phyloP scores from a whole-genome alignment of 371 early-diverging fungal species.

The Syncephalastrum contaminatum region DNA sequence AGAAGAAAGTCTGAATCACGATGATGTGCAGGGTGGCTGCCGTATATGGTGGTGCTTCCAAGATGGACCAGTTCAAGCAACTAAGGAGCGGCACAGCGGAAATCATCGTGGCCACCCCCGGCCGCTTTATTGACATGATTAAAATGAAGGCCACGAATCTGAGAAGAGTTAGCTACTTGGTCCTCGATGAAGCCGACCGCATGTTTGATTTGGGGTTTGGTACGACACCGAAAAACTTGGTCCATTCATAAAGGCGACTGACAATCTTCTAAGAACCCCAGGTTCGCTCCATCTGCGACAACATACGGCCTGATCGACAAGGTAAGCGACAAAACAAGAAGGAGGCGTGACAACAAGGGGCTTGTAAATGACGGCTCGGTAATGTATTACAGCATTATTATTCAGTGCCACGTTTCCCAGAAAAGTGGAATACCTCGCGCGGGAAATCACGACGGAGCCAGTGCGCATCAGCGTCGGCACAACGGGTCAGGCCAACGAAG shows the following conservation, averaged over 20 bases:
- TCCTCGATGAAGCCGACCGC: slow-evolving; percentile 95
- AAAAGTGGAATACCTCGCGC: slow-evolving; percentile 90
- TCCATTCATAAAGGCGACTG: slow-evolving; percentile 12
- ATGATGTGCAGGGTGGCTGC: slow-evolving; percentile 53
- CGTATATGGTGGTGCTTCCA: slow-evolving; percentile 92
- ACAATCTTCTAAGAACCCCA: slow-evolving; percentile 74
- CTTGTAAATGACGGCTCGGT: slow-evolving; percentile 12
- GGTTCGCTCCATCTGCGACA: slow-evolving; percentile 92
- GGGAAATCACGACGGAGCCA: slow-evolving; percentile 88
- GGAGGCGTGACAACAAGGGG: background rate
- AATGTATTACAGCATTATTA: slow-evolving; percentile 71
- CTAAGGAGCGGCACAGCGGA: slow-evolving; percentile 81
- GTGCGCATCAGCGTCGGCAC: slow-evolving; percentile 83
- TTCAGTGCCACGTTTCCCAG: slow-evolving; percentile 99
- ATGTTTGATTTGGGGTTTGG: slow-evolving; percentile 97
- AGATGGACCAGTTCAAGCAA: slow-evolving; percentile 87
- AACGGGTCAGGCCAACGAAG: slow-evolving; percentile 72
- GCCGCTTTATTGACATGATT: slow-evolving; percentile 95
- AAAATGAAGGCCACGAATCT: slow-evolving; percentile 87
- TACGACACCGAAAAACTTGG: slow-evolving; percentile 38
- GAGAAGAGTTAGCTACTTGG: slow-evolving; percentile 87
- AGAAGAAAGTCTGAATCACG: background rate
- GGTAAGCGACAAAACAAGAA: slow-evolving; percentile 36
- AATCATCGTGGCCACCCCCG: slow-evolving; percentile 93
- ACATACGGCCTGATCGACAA: slow-evolving; percentile 77